Conservation (phyloP, 140 eudicot genomes). For the Artemisia princeps region DNA sequence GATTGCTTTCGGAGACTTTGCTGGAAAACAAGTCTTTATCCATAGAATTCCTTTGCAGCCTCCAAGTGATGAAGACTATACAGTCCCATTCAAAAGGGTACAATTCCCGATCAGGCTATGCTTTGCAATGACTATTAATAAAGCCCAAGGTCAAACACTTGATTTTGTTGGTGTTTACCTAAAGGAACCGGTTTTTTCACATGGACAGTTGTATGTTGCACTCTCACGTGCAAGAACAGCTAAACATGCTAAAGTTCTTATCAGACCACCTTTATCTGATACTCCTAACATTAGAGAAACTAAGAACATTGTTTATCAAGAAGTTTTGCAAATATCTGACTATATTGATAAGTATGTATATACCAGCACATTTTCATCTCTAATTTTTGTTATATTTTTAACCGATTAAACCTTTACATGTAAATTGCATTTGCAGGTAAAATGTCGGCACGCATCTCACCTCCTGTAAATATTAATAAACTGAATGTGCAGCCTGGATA, state of each 20-base stretch:
- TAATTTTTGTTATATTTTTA: too few relatives aligned
- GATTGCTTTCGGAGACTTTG: neutral
- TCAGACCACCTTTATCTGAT: neutral
- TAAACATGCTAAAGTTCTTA: neutral
- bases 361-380: too few relatives aligned
- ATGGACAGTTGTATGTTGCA: neutral
- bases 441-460: too few relatives aligned
- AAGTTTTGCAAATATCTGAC: neutral
- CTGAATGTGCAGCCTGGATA: too few relatives aligned
- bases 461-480: too few relatives aligned
- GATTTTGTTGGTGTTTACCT: neutral
- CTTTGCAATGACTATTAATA: neutral
- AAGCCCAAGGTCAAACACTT: neutral
- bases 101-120: too few relatives aligned
- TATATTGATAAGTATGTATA: neutral
- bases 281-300: neutral
- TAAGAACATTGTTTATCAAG: neutral
- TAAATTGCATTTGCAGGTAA: too few relatives aligned
- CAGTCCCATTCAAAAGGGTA: too few relatives aligned
- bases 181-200: neutral
- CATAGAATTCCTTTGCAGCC: too few relatives aligned
- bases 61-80: too few relatives aligned
- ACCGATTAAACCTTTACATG: too few relatives aligned
- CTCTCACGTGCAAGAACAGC: neutral
- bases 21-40: neutral